These are phyloP conservation scores for Sclerotinia sclerotiorum DNA, from an alignment of 2,329 filamentous ascomycete species.

Conservation along the genomic window DNA sequence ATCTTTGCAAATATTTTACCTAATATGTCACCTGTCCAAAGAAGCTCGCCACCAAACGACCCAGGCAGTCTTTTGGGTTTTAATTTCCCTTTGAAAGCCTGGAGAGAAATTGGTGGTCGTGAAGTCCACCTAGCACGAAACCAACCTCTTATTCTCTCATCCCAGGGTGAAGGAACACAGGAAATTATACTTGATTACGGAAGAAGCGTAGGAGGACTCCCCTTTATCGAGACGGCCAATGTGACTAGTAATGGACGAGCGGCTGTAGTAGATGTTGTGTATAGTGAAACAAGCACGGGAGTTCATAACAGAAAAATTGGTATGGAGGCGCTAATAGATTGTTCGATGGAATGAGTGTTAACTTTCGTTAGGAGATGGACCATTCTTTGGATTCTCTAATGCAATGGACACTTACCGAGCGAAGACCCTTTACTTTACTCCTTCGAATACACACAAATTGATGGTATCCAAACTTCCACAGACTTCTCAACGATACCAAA, in stretches of 20 bases:
- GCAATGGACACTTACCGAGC: conserved; percentile 35
- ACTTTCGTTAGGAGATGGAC: conserved; percentile 31
- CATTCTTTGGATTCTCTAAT: conserved; percentile 35
- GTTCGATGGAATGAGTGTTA: background rate
- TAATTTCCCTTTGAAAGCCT: conserved; percentile 8
- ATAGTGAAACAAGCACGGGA: conserved; percentile 32
- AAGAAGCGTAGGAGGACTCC: conserved; percentile 30
- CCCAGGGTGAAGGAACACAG: conserved; percentile 20
- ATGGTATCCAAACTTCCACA: conserved; percentile 28
- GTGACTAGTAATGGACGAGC: conserved; percentile 25
- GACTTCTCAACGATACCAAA: conserved; percentile 33
- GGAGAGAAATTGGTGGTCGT: conserved; percentile 14
- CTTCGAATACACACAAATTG: conserved; percentile 21
- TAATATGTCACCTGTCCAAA: background rate
- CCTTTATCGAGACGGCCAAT: conserved; percentile 27
- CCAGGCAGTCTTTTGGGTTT: conserved; percentile 5
- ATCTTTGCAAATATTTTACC: background rate
- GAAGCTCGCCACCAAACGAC: conserved; percentile 10
- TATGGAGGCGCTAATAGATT: conserved; percentile 4
- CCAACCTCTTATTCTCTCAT: conserved; percentile 21
- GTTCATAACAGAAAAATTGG: conserved; percentile 26
- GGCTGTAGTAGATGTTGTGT: conserved; percentile 31
- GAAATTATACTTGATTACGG: conserved; percentile 32
- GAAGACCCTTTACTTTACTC: conserved; percentile 24
- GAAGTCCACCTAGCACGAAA: background rate